Percentiles rank a stretch among this genome's conserved stretches.
Conservation (phyloP, 2,329 filamentous ascomycete species). For the Salinomyces thailandicus region DNA sequence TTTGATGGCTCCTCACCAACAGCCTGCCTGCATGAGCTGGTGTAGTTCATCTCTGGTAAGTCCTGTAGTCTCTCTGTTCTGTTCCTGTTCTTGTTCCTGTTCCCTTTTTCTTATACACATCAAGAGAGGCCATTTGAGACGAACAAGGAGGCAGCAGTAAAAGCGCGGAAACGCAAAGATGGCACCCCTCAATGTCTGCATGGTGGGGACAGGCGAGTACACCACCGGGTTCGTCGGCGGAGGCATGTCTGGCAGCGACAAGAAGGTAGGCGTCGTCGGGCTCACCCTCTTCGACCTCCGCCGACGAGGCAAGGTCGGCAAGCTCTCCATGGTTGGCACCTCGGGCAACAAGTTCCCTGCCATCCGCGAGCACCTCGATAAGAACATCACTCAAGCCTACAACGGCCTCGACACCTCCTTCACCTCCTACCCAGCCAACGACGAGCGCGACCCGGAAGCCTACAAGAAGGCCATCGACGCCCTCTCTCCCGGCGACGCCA, state of each 20-base stretch:
- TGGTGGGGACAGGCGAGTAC: conserved; percentile 86
- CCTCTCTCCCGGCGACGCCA: conserved; percentile 69
- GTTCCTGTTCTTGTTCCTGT: too few relatives aligned
- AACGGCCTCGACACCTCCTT: conserved; percentile 83
- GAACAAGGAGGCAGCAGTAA: too few relatives aligned
- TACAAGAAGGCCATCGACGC: conserved; percentile 86
- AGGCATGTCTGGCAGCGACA: conserved; percentile 76
- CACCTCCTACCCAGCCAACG: conserved; percentile 67
- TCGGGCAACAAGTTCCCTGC: conserved; percentile 84
- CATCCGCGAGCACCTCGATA: conserved; percentile 73
- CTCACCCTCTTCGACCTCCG: conserved; percentile 83
- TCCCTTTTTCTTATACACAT: too few relatives aligned
- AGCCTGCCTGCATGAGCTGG: too few relatives aligned
- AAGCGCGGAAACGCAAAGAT: conserved; percentile 22
- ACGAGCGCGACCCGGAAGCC: conserved; percentile 62
- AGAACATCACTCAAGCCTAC: conserved; percentile 81
- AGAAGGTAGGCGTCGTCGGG: conserved; percentile 90
- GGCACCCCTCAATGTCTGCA: conserved; percentile 41
- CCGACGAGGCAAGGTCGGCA: conserved; percentile 75
- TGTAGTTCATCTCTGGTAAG: background rate
- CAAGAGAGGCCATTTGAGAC: too few relatives aligned
- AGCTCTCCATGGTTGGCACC: conserved; percentile 80
- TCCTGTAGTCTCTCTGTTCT: too few relatives aligned
- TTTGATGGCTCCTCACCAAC: conserved; percentile 1
- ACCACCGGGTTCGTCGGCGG: conserved; percentile 88